These are phyloP conservation scores for Claviceps quebecensis DNA, from an alignment of 2,329 filamentous ascomycete genomes.

Conservation along the genomic window DNA sequence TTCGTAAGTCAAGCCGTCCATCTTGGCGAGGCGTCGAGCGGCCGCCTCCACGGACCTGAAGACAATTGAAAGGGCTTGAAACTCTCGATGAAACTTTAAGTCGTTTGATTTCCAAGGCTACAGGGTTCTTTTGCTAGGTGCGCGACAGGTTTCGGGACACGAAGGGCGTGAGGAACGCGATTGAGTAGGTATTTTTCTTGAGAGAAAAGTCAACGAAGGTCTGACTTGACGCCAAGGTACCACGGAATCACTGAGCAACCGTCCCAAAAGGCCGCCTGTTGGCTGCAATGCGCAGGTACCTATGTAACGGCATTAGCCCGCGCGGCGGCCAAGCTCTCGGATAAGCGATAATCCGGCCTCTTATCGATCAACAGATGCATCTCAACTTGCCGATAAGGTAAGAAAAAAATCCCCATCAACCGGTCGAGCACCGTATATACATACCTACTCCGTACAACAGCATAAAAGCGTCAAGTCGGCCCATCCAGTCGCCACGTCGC, in stretches of 20 bases:
- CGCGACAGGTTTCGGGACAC: not conserved
- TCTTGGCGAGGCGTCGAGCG: slow-evolving; percentile 10
- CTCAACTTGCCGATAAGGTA: slow-evolving; percentile 14
- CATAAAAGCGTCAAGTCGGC: not conserved
- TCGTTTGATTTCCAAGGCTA: not conserved
- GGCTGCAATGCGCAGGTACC: not conserved
- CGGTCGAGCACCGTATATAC: not conserved
- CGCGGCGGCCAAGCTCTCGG: slow-evolving; percentile 7
- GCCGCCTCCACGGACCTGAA: slow-evolving; percentile 2
- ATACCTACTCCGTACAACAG: not conserved
- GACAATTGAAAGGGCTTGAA: not conserved
- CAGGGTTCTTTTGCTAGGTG: not conserved
- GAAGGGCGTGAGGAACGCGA: not conserved
- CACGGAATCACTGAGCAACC: too few relatives aligned
- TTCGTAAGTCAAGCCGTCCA: slow-evolving; percentile 44
- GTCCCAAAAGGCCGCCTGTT: not conserved
- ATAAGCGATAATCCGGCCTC: slow-evolving; percentile 17
- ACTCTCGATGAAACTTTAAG: not conserved
- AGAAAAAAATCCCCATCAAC: slow-evolving; percentile 12
- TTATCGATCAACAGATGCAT: slow-evolving; percentile 13
- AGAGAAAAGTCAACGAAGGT: not conserved
- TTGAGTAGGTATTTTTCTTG: not conserved
- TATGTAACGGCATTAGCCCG: not conserved
- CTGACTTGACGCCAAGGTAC: not conserved
- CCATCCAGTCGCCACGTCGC: not conserved